Evolutionary conservation across 1,139 yeast genomes (phyloP).

Genomic region (Blastobotrys capitulatus): DNA sequence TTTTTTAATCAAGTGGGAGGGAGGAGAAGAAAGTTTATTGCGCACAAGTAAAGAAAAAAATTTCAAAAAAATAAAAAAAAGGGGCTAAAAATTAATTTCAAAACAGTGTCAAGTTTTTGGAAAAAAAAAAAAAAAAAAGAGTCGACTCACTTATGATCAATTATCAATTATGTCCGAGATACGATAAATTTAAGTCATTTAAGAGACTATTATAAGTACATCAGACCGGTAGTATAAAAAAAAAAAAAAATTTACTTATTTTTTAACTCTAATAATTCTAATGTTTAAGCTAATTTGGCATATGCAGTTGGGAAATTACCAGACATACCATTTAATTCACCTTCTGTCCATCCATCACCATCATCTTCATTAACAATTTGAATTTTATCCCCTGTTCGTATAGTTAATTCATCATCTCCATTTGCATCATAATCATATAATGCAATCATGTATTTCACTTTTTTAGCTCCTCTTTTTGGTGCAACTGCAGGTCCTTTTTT

Average conservation of each 20-base stretch:
- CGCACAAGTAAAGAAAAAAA: no score
- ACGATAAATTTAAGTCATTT: no score
- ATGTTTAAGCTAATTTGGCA: slow-evolving; percentile 27
- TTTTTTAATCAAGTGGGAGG: no score
- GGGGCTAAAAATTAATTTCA: no score
- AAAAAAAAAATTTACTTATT: not conserved
- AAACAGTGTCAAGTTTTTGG: no score
- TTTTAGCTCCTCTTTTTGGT: slow-evolving; percentile 71
- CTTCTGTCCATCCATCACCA: slow-evolving; percentile 97
- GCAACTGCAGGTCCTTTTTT: slow-evolving; percentile 75
- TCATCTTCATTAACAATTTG: slow-evolving; percentile 64
- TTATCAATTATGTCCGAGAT: no score
- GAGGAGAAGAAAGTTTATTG: no score
- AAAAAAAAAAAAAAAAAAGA: no score
- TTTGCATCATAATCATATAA: slow-evolving; percentile 75
- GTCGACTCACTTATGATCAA: no score
- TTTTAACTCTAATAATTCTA: not conserved
- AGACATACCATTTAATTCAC: slow-evolving; percentile 64
- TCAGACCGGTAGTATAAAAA: not conserved
- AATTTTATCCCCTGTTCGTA: slow-evolving; percentile 71
- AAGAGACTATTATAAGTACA: no score
- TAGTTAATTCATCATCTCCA: slow-evolving; percentile 75
- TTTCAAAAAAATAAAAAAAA: no score
- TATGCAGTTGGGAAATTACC: slow-evolving; percentile 87
- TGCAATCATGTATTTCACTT: slow-evolving; percentile 62